Evolutionary conservation across 768 basidiomycete genomes (phyloP).

Genomic region (Phallus indusiatus): DNA sequence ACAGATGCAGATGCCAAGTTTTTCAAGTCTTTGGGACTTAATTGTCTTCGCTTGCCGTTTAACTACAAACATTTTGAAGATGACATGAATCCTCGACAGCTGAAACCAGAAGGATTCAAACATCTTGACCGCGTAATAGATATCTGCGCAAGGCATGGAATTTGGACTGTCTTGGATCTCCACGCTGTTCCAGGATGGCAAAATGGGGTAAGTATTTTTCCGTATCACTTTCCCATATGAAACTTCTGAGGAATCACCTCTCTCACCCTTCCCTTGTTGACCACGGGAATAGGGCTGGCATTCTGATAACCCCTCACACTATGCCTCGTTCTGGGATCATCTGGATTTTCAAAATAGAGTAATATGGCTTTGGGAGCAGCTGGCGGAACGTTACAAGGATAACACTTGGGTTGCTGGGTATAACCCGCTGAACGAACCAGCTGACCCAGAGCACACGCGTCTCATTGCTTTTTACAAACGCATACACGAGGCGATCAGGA

Average conservation of each 20-base stretch:
- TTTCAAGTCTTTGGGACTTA: conserved; percentile 70
- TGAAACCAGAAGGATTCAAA: conserved; percentile 66
- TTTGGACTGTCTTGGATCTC: conserved; percentile 73
- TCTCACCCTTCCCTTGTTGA: too few species aligned
- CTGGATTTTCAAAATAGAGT: conserved; percentile 77
- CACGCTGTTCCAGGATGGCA: conserved; percentile 43
- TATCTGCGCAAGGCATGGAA: conserved; percentile 62
- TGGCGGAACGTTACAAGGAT: conserved; percentile 65
- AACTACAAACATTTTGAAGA: conserved; percentile 74
- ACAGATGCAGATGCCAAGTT: conserved; percentile 63
- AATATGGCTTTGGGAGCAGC: conserved; percentile 68
- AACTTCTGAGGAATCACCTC: not conserved
- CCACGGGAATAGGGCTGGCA: conserved; percentile 65
- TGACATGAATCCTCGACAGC: conserved; percentile 70
- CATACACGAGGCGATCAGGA: conserved; percentile 60
- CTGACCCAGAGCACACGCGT: conserved; percentile 57
- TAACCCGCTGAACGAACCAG: conserved; percentile 80
- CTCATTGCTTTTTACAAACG: conserved; percentile 60
- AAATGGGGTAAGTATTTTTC: conserved; percentile 1
- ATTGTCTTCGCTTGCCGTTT: conserved; percentile 69
- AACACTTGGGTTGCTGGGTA: conserved; percentile 83
- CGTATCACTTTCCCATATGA: not conserved
- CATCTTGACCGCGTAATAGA: conserved; percentile 78
- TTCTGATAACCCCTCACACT: conserved; percentile 55
- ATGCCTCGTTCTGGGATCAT: conserved; percentile 69